Percentiles rank a stretch among this genome's conserved stretches.
phyloP scores from a whole-genome alignment of 495 filamentous ascomycete species.

The Penicillium manginii region DNA sequence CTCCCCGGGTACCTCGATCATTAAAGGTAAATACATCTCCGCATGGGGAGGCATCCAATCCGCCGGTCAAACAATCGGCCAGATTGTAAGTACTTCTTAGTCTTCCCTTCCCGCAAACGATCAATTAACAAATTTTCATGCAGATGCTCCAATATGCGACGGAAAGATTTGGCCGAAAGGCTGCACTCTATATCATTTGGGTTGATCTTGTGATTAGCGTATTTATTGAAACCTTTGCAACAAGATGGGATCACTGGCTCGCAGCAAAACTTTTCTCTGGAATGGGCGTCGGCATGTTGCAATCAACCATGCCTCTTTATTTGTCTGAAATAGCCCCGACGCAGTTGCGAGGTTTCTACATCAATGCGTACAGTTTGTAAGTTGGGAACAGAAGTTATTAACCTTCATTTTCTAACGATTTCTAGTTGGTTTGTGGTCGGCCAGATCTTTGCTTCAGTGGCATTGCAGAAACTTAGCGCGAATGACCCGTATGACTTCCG shows the following conservation, averaged over 20 bases:
- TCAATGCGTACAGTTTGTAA: conserved; percentile 46
- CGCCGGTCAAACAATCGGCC: conserved; percentile 40
- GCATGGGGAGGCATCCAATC: conserved; percentile 48
- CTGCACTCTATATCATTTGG: conserved; percentile 37
- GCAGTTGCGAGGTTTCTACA: conserved; percentile 41
- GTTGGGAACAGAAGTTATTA: not conserved
- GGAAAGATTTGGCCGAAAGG: conserved; percentile 36
- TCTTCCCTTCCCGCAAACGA: not conserved
- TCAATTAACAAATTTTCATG: not conserved
- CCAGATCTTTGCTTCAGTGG: conserved; percentile 45
- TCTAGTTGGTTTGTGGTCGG: conserved; percentile 45
- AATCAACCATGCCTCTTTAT: conserved; percentile 47
- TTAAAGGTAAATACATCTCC: conserved; percentile 39
- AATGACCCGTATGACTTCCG: conserved; percentile 36
- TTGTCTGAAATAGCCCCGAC: conserved; percentile 45
- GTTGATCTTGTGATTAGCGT: conserved; percentile 35
- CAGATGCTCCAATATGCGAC: conserved; percentile 39
- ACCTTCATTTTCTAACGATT: not conserved
- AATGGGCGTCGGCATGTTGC: conserved; percentile 46
- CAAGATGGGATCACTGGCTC: conserved; percentile 43
- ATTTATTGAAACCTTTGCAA: conserved; percentile 42
- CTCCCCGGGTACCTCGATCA: conserved; percentile 32
- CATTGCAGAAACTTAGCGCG: conserved; percentile 33
- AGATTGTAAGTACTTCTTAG: conserved; percentile 27
- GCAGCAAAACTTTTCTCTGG: conserved; percentile 46